Evolutionary conservation across 2,329 filamentous ascomycete species (phyloP).

Genomic region (Xylariaceae sp.): DNA sequence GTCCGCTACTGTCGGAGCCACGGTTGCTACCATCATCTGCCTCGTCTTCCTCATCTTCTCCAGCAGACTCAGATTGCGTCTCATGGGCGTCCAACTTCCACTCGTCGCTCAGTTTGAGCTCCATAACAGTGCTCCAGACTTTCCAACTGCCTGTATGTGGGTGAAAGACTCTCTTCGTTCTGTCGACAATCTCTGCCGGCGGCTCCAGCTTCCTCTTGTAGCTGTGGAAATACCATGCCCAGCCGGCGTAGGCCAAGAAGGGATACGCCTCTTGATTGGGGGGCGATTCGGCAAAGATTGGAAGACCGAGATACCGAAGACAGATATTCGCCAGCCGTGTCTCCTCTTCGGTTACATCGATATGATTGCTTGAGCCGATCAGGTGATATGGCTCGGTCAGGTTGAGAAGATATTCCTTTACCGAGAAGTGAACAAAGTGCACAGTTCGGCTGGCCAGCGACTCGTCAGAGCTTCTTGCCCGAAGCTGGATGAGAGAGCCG

Average conservation of each 20-base stretch:
- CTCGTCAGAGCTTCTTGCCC: neutral
- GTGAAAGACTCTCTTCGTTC: constrained; percentile 1
- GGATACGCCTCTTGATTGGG: neutral
- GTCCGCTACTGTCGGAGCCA: neutral
- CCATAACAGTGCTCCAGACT: constrained; percentile 2
- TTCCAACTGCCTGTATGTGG: constrained; percentile 3
- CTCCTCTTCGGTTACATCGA: neutral
- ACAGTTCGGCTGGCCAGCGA: neutral
- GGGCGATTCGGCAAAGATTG: neutral
- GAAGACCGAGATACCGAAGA: neutral
- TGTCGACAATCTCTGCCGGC: neutral
- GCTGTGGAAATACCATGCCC: constrained; percentile 4
- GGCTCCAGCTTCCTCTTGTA: constrained; percentile 1
- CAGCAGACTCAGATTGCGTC: neutral
- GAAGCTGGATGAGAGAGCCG: neutral
- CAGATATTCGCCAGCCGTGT: neutral
- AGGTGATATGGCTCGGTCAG: neutral
- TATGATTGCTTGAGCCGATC: neutral
- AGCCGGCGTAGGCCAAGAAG: constrained; percentile 2
- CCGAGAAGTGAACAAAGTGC: neutral
- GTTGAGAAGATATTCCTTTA: neutral
- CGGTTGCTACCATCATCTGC: neutral
- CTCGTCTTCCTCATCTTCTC: neutral
- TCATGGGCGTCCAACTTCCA: neutral
- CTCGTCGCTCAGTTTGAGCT: constrained; percentile 1